Evolutionary conservation across 2,329 filamentous ascomycete genomes (phyloP).

Genomic region (Pestalotiopsis sp.): DNA sequence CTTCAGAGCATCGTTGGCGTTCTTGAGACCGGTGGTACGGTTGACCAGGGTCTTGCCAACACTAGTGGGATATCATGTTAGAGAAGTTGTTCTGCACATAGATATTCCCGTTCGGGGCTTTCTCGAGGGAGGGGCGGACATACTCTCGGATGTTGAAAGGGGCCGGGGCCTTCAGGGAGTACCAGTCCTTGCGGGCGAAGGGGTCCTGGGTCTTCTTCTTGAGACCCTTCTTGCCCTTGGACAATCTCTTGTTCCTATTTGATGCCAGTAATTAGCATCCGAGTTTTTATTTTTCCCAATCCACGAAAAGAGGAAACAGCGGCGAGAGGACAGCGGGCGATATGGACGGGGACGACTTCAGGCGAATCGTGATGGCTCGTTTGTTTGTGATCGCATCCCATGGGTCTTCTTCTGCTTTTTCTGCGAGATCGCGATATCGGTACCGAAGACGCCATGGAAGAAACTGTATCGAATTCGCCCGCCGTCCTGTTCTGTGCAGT

Average conservation of each 20-base stretch:
- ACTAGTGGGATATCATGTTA: constrained; percentile 56
- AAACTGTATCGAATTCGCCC: not conserved
- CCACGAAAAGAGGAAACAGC: not conserved
- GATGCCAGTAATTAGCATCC: constrained; percentile 30
- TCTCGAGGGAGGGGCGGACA: constrained; percentile 40
- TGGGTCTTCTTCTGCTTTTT: not conserved
- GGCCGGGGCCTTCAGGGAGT: constrained; percentile 95
- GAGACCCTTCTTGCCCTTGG: constrained; percentile 99
- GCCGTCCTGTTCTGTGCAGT: not conserved
- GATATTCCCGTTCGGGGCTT: not conserved
- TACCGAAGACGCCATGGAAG: not conserved
- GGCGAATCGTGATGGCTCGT: not conserved
- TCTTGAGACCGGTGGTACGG: constrained; percentile 99
- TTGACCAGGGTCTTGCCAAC: constrained; percentile 99
- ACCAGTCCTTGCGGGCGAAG: constrained; percentile 99
- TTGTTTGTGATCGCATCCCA: constrained; percentile 13
- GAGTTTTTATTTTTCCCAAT: constrained; percentile 13
- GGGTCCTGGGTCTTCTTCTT: constrained; percentile 99
- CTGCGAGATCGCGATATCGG: not conserved
- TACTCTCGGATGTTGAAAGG: constrained; percentile 98
- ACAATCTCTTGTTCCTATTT: constrained; percentile 97
- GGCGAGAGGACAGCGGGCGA: not conserved
- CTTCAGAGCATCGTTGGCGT: constrained; percentile 99
- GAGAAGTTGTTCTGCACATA: constrained; percentile 15
- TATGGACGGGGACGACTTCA: not conserved